Evolutionary conservation across 2,329 filamentous ascomycete species (phyloP), one percentile per base, ranked within the genome.

Genomic region (Paracoccidioides lutzii): DNA sequence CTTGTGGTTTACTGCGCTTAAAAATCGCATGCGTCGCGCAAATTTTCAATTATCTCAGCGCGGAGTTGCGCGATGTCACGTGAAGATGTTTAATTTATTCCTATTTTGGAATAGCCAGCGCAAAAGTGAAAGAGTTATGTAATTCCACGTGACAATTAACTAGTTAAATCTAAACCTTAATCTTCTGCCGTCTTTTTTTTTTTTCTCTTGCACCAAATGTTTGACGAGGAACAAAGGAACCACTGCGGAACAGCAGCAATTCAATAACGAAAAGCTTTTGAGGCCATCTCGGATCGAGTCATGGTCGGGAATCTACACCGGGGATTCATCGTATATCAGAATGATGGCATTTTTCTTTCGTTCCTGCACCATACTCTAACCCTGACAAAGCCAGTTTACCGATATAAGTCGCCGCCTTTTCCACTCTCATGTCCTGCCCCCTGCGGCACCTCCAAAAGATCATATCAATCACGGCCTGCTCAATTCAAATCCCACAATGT

Each of bases 291-390:
- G 28, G 42, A 33, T 35, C 9, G n/a, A 40, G 45, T 41, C 55
- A 70, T 70, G 69, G 64, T 65, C 55, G 51, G 57, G 53, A 59
- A 56, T 65, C 61, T 67, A 63, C 66, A 64, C 62, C 63, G 63
- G 62, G 52, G 65, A 60, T 62, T 70, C 62, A 60, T 67, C 42
- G 57, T 61, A 57, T 59, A 66, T 55, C 55, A 58, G 54, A 58
- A 58, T 52, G 59, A 60, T 10, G 61, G 59, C 40, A 63, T 79
- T 5, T 68, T 82, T 12, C 70, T 83, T 4, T 82, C 84, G 0
- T 89, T 89, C 56, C 75, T 90, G 5, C 89, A 88, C 65, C 83
- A 87, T 60, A 89, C 86, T 4, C 74, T 78, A 57, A 88, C 85
- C 0, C 76, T 85, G 37, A 58, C 59, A 4, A 55, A 57, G 12